Evolutionary conservation across 2,329 filamentous ascomycete species (phyloP).

Genomic region (Pseudocercospora cruenta): DNA sequence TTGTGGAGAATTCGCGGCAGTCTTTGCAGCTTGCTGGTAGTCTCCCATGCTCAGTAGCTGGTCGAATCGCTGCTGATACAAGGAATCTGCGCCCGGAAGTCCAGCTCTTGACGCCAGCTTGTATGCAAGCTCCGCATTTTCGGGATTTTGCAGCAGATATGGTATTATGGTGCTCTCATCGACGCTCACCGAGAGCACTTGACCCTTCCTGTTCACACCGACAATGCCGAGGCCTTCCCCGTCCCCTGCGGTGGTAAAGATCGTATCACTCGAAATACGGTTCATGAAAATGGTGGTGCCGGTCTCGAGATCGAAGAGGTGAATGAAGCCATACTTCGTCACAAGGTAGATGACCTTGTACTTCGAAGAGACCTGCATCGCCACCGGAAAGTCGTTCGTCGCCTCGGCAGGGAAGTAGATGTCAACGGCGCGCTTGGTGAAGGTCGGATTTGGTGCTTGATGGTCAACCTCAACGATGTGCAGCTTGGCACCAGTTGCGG

Average conservation of each 20-base stretch:
- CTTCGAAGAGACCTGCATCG: constrained; percentile 94
- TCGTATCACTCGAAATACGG: constrained; percentile 97
- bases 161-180: constrained; percentile 90
- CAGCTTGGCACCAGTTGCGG: constrained; percentile 86
- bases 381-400: constrained; percentile 94
- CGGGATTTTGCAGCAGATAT: constrained; percentile 94
- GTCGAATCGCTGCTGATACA: constrained; percentile 93
- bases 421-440: constrained; percentile 94
- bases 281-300: constrained; percentile 99
- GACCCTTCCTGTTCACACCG: constrained; percentile 95
- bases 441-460: constrained; percentile 81
- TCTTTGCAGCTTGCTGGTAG: constrained; percentile 88
- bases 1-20: constrained; percentile 92
- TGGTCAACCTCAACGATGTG: constrained; percentile 98
- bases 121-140: constrained; percentile 89
- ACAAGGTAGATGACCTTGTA: constrained; percentile 97
- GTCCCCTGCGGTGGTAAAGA: constrained; percentile 91
- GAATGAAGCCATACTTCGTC: constrained; percentile 98
- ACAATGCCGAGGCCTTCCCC: constrained; percentile 83
- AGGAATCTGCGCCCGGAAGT: constrained; percentile 87
- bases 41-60: constrained; percentile 78
- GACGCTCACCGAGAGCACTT: constrained; percentile 90
- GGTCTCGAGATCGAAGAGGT: constrained; percentile 96
- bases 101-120: constrained; percentile 95
- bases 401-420: constrained; percentile 97